A percentile compares a stretch with the other conserved stretches of the same genome.
Conservation (phyloP, 2,329 filamentous ascomycete genomes). For the Cryphonectria nitschkei region DNA sequence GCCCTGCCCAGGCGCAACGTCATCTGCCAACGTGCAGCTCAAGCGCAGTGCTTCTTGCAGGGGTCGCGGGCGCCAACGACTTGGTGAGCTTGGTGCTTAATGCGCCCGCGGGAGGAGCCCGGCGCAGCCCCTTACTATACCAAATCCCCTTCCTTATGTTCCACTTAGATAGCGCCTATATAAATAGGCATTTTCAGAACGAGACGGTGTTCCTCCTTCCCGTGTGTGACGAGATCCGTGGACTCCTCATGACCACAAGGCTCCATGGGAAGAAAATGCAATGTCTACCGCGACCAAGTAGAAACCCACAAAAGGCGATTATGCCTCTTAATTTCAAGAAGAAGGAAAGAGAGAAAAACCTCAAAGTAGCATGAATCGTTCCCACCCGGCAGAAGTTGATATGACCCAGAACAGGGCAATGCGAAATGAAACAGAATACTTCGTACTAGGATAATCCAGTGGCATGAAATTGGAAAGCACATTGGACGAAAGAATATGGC, state of each 20-base stretch:
- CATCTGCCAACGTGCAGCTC: slow-evolving; percentile 11
- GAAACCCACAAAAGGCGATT: background rate
- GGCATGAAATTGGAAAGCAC: background rate
- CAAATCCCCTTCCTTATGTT: background rate
- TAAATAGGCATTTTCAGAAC: slow-evolving; percentile 1
- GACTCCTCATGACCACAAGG: background rate
- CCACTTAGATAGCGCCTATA: slow-evolving; percentile 23
- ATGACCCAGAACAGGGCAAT: background rate
- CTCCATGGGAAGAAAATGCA: background rate
- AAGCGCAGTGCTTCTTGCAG: slow-evolving; percentile 9
- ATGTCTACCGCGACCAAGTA: background rate
- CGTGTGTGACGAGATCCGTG: background rate
- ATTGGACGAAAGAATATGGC: background rate
- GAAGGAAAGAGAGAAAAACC: background rate
- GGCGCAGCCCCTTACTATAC: slow-evolving; percentile 5
- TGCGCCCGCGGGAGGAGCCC: slow-evolving; percentile 3
- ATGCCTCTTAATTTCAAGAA: background rate
- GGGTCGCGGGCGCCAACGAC: slow-evolving; percentile 7
- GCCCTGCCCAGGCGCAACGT: slow-evolving; percentile 8
- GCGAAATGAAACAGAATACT: background rate
- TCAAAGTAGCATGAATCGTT: background rate
- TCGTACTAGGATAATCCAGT: slow-evolving; percentile 1
- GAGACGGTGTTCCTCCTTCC: background rate
- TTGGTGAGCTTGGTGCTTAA: background rate
- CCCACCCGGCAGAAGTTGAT: background rate